phyloP scores from a whole-genome alignment of 257 asterid species.

The Datura wrightii region DNA sequence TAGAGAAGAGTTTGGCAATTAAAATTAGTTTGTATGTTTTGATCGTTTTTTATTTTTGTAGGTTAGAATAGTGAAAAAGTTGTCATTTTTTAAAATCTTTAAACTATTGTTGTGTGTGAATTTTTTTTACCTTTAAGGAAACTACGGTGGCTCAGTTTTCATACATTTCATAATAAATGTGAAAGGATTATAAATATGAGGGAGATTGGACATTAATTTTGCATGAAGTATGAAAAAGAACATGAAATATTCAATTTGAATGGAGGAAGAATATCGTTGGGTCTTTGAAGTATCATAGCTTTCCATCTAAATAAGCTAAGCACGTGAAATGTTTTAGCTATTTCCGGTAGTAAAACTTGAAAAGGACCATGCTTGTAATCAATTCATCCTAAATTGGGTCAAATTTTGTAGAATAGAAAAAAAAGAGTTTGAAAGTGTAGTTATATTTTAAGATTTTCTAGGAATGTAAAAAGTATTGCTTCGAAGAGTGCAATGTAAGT shows the following conservation, averaged over 20 bases:
- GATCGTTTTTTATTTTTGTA: not conserved
- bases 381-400: not conserved
- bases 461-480: not conserved
- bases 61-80: not conserved
- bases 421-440: not conserved
- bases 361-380: not conserved
- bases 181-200: not conserved
- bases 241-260: not conserved
- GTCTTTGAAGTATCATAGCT: not conserved
- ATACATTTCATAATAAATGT: not conserved
- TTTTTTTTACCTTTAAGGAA: not conserved
- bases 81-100: not conserved
- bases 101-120: no score
- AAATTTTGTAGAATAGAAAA: not conserved
- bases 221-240: not conserved
- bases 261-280: not conserved
- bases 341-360: not conserved
- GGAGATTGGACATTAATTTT: not conserved
- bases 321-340: conserved; percentile 4
- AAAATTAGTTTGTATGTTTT: not conserved
- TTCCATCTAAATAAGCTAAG: not conserved
- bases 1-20: not conserved
- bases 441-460: not conserved
- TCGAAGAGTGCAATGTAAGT: not conserved
- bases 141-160: not conserved